A percentile compares a stretch with the other conserved stretches of the same genome.
These are phyloP conservation scores for Peribolospora baueri DNA, from an alignment of 768 basidiomycete genomes.

Conservation along the genomic window DNA sequence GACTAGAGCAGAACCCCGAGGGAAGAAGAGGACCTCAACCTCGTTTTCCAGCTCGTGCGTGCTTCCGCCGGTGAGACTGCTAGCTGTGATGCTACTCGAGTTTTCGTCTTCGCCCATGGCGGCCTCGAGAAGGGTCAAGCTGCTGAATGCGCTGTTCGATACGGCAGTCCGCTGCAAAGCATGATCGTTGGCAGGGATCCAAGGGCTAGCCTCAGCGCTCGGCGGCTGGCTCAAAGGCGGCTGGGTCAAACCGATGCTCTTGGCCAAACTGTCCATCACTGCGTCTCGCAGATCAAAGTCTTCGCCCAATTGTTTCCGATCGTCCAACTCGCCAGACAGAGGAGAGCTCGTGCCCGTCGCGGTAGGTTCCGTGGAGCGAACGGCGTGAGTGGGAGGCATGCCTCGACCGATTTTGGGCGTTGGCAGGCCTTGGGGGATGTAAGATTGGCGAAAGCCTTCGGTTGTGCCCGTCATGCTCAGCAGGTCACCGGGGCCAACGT, in stretches of 20 bases:
- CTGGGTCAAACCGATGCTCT: constrained; percentile 81
- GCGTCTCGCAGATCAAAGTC: constrained; percentile 89
- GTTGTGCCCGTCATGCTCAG: constrained; percentile 19
- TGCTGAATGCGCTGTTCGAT: constrained; percentile 17
- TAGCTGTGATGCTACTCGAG: constrained; percentile 33
- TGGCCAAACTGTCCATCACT: constrained; percentile 92
- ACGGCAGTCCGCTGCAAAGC: constrained; percentile 5
- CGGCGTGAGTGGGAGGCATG: no score
- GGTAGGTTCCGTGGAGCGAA: no score
- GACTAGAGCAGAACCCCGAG: constrained; percentile 60
- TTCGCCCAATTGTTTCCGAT: constrained; percentile 17
- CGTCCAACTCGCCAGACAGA: no score
- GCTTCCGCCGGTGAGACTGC: constrained; percentile 29
- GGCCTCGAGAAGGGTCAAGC: constrained; percentile 15
- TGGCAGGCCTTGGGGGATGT: constrained; percentile 8
- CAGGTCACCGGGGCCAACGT: constrained; percentile 22
- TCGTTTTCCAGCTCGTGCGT: constrained; percentile 72
- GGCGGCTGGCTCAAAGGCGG: constrained; percentile 28
- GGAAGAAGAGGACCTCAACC: constrained; percentile 82
- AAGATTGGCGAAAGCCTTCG: constrained; percentile 13
- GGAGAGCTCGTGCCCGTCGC: no score
- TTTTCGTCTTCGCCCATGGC: constrained; percentile 15
- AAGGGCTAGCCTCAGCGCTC: constrained; percentile 18
- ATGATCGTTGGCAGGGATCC: constrained; percentile 12
- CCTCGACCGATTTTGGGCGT: constrained; percentile 16